Evolutionary conservation across 2,329 filamentous ascomycete species (phyloP), one percentile per base, ranked within the genome.

Genomic region (Cladosporium oxysporum): DNA sequence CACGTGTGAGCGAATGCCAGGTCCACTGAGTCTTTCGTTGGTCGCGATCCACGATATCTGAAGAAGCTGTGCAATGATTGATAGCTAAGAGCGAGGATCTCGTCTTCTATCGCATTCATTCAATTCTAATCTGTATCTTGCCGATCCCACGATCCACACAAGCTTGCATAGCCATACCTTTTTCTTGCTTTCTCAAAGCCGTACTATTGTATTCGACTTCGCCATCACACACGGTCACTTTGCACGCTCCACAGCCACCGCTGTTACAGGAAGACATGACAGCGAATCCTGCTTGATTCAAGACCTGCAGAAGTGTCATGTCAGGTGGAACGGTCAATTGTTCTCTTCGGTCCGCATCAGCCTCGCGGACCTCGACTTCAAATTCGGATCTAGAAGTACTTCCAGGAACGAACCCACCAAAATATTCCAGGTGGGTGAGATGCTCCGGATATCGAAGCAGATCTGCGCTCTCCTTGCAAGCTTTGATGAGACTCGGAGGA

Each of bases 371-470:
- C 29, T 55, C 52, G 28, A 55, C 52, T 55, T 55, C 18, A 2
- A 55, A 55, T 16, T 29, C 8, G 4, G 18, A 29, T 21, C 41
- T 47, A 12, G n/a, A 47, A 8, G 41, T 21, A 23, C 41, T 23
- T 73, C 68, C 8, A 57, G 58, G 3, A 71, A 62, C 0, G 81
- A 78, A 23, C 83, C 81, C 1, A 1, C 78, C 77, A 67, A 90
- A 90, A 0, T 84, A 83, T 73, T 90, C 88, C 66, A 83, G 86
- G 73, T 90, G 87, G 1, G 89, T 79, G 49, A 87, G 85, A 0
- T 80, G 77, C 2, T 82, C 77, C 0, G 79, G 74, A 0, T 90
- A 77, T 0, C 81, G 79, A 10, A 77, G 76, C 8, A 74, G 75
- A 10, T 77, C 76, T 0, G 83, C 82, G 14, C 80, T 55, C 80